phyloP scores from a whole-genome alignment of 2,329 filamentous ascomycete species.

The Cercospora zeae-maydis region DNA sequence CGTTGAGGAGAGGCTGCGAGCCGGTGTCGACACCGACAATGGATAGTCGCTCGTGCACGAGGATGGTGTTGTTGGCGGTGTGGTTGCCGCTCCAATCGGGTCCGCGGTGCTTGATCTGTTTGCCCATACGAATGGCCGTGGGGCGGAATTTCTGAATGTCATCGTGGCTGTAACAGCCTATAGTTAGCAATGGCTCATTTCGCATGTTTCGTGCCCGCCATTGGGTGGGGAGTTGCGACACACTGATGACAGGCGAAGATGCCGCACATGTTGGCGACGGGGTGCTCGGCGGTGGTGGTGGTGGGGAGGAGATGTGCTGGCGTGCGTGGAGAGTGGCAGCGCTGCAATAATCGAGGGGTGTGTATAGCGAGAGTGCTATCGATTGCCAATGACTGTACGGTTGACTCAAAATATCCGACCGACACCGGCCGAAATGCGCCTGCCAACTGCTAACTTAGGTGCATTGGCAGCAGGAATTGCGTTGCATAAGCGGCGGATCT shows the following conservation, averaged over 20 bases:
- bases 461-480: neutral
- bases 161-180: conserved; percentile 59
- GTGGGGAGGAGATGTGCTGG: neutral
- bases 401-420: conserved; percentile 4
- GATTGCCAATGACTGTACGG: conserved; percentile 1
- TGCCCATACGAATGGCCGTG: conserved; percentile 85
- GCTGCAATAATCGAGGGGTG: too few relatives aligned
- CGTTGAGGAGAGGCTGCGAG: conserved; percentile 90
- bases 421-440: neutral
- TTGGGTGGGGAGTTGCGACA: conserved; percentile 72
- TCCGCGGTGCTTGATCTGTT: conserved; percentile 94
- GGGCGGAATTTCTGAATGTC: conserved; percentile 97
- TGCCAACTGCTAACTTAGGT: neutral
- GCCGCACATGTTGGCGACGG: conserved; percentile 72
- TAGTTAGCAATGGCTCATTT: conserved; percentile 16
- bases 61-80: conserved; percentile 86
- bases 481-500: neutral
- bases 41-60: conserved; percentile 94
- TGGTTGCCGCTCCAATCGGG: conserved; percentile 95
- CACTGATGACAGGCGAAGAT: conserved; percentile 90
- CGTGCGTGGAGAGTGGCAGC: too few relatives aligned
- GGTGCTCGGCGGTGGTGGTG: neutral
- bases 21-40: conserved; percentile 97
- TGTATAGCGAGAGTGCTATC: neutral
- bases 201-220: conserved; percentile 44